Conservation (phyloP, 306 rosid species). For the Luffa aegyptiaca region DNA sequence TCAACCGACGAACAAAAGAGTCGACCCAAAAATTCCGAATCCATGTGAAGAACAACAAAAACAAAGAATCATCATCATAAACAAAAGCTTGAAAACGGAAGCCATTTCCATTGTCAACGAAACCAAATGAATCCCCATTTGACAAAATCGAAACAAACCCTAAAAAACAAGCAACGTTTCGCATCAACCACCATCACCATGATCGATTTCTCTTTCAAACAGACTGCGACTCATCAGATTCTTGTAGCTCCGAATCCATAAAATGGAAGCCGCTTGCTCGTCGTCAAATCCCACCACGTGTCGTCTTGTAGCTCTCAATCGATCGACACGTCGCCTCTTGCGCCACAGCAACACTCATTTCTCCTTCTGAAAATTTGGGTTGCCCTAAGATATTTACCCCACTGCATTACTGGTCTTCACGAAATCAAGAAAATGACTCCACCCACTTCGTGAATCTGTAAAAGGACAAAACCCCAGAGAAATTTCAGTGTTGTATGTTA, state of each 20-base stretch:
- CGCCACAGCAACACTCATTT: background rate
- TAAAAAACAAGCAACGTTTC: background rate
- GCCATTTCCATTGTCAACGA: background rate
- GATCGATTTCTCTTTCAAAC: background rate
- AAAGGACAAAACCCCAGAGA: background rate
- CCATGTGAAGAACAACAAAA: background rate
- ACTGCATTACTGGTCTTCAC: background rate
- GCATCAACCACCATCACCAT: background rate
- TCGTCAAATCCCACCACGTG: constrained; percentile 1
- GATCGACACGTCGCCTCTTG: background rate
- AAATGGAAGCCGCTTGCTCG: constrained; percentile 6
- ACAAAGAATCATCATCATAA: background rate
- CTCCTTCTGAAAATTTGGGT: background rate
- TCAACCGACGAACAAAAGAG: background rate
- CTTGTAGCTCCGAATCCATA: background rate
- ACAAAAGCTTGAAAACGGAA: background rate
- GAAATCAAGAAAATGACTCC: background rate
- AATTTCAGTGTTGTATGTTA: background rate
- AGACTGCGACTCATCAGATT: constrained; percentile 1
- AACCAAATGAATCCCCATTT: background rate
- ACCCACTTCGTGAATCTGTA: background rate
- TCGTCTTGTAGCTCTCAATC: background rate
- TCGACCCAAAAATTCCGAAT: background rate
- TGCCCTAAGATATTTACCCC: constrained; percentile 1
- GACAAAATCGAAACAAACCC: background rate